These are phyloP conservation scores for Periconia macrospinosa DNA, from an alignment of 2,329 filamentous ascomycete genomes.

Conservation along the genomic window DNA sequence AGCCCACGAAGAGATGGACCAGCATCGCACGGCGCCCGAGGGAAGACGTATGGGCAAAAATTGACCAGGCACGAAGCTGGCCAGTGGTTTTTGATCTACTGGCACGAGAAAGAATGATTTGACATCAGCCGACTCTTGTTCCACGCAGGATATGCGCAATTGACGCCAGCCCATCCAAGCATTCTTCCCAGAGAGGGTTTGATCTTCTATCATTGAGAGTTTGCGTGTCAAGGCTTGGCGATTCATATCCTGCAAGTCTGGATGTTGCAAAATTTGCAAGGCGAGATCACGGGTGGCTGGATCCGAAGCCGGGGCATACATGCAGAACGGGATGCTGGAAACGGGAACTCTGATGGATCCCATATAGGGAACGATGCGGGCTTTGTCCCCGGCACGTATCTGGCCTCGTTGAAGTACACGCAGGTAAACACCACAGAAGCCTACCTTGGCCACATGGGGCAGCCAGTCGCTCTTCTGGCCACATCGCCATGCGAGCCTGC, in stretches of 20 bases:
- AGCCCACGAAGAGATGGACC: slow-evolving; percentile 6
- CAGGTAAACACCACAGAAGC: slow-evolving; percentile 6
- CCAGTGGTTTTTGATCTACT: slow-evolving; percentile 1
- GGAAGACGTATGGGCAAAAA: slow-evolving; percentile 5
- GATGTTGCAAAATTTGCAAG: not conserved
- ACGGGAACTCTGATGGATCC: not conserved
- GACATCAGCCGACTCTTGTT: slow-evolving; percentile 1
- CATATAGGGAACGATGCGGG: not conserved
- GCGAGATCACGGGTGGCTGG: not conserved
- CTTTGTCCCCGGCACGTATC: not conserved
- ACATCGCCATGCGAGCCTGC: slow-evolving; percentile 1
- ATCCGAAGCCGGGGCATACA: not conserved
- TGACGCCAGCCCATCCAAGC: slow-evolving; percentile 5
- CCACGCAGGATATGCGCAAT: not conserved
- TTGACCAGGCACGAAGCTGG: slow-evolving; percentile 2
- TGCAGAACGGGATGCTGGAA: not conserved
- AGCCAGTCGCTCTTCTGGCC: slow-evolving; percentile 2
- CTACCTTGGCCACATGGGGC: not conserved
- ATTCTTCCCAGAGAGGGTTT: not conserved
- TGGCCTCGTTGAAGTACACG: not conserved
- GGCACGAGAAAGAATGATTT: slow-evolving; percentile 7
- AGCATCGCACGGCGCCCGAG: slow-evolving; percentile 2
- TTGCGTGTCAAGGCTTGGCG: slow-evolving; percentile 1
- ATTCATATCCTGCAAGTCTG: slow-evolving; percentile 4
- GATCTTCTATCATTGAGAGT: slow-evolving; percentile 4